A percentile compares a stretch with the other conserved stretches of the same genome.
Conservation (phyloP, 78 protist species). For the Pigoraptor vietnamica region DNA sequence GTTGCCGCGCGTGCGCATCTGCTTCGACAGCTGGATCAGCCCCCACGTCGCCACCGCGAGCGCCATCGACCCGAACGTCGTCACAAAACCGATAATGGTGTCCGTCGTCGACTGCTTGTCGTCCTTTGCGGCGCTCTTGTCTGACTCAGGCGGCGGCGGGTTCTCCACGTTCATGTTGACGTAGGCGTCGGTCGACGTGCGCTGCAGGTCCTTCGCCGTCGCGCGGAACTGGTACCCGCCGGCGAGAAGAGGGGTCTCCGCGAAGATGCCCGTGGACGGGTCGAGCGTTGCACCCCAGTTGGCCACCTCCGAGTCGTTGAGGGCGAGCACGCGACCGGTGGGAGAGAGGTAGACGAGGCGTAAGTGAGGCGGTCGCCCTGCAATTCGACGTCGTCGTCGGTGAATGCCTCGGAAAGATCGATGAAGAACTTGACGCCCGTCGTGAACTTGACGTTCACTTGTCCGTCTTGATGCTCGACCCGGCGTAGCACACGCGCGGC, state of each 20-base stretch:
- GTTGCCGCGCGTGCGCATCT: not conserved
- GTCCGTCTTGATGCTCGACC: not conserved
- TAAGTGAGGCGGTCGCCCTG: not conserved
- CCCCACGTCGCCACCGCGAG: not conserved
- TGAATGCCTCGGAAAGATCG: not conserved
- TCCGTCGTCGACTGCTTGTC: not conserved
- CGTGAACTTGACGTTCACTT: not conserved
- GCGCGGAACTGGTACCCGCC: not conserved
- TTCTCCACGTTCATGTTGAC: not conserved
- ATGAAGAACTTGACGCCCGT: not conserved
- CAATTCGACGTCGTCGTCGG: not conserved
- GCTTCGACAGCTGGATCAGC: not conserved
- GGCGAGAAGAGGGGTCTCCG: not conserved
- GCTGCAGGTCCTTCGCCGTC: not conserved
- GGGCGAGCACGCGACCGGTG: not conserved
- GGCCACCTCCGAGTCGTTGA: not conserved
- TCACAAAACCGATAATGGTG: not conserved
- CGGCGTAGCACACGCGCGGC: not conserved
- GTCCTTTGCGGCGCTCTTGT: not conserved
- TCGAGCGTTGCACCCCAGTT: not conserved
- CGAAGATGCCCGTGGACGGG: not conserved
- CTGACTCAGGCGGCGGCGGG: not conserved
- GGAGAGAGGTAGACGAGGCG: not conserved
- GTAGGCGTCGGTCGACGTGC: not conserved
- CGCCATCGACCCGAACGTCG: not conserved